These are phyloP conservation scores for Xanthoceras sorbifolium DNA, from an alignment of 345 rosid genomes.

Conservation along the genomic window DNA sequence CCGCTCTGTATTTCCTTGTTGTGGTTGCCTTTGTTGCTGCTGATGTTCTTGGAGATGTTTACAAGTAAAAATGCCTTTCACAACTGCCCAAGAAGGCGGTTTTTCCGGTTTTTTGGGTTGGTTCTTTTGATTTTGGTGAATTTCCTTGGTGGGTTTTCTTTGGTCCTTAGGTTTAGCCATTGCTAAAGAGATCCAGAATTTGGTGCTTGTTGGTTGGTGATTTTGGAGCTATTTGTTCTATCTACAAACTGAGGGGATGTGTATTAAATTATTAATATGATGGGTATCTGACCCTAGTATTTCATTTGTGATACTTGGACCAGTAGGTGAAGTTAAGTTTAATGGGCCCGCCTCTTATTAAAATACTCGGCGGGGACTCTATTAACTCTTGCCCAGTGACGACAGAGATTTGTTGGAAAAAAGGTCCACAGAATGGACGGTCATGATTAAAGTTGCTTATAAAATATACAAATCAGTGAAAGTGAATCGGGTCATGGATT, in stretches of 20 bases:
- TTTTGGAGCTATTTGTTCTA: neutral
- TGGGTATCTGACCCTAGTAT: slow-evolving; percentile 29
- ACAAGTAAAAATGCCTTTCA: slow-evolving; percentile 56
- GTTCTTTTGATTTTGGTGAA: slow-evolving; percentile 34
- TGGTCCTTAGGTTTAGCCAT: slow-evolving; percentile 51
- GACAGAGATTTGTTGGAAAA: too few species aligned
- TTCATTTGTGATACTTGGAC: slow-evolving; percentile 3
- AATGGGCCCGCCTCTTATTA: slow-evolving; percentile 22
- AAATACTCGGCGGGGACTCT: neutral
- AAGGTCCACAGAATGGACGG: neutral
- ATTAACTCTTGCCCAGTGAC: neutral
- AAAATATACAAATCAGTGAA: too few species aligned
- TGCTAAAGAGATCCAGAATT: slow-evolving; percentile 15
- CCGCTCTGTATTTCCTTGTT: slow-evolving; percentile 31
- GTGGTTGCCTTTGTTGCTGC: slow-evolving; percentile 25
- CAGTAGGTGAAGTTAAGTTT: slow-evolving; percentile 12
- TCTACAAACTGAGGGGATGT: too few species aligned
- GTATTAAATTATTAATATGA: neutral
- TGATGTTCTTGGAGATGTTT: slow-evolving; percentile 42
- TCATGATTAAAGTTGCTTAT: neutral
- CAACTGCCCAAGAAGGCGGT: slow-evolving; percentile 52
- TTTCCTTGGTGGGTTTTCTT: slow-evolving; percentile 37
- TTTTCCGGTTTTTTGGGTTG: slow-evolving; percentile 37
- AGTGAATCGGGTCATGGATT: neutral
- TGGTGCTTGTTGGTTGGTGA: neutral